Evolutionary conservation across 805 yeast species (phyloP), one percentile per base, ranked within the genome.

Genomic region (Saccharomycopsis fermentans): DNA sequence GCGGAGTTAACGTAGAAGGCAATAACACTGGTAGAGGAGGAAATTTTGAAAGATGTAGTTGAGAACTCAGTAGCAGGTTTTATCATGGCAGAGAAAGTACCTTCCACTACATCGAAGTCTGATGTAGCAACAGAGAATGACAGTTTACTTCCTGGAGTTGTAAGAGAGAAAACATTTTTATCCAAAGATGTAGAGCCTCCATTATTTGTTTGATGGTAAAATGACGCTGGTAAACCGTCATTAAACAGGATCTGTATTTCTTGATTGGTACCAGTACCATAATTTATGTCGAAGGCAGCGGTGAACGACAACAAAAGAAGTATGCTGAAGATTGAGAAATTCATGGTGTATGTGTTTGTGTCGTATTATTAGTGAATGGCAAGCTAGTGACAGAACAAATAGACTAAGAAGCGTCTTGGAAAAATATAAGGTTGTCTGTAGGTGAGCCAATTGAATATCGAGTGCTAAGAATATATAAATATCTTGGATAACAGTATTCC

Each of bases 1-100:
- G 48, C 50, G 17, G 58, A 53, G 35, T 51, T 21, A 36, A 60
- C 57, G 17, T 17, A 36, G 29, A 60, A 35, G 19, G 57, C 63
- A 19, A 60, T 4, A 14, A 51, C 55, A 24, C 59, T 43, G 29
- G 24, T 52, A 2, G 60, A 53, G 14, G 61, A 55, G 3, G 63
- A 60, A 14, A 60, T 52, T 29, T 60, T 60, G 54, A 60, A 60
- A 9, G 63, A 60, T 4, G 63, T 60, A 4, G 56, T 32, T 16
- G 55, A 27, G 21, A 21, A 29, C 26, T 56, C 36, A 2, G 29
- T 26, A 16, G 57, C 61, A n/a, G 60, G 55, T 27, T 54, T 54
- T 32, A 37, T 9, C 40, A 19, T 26, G 14, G 24, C 48, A 4
- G 55, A 19, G 26, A 26, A 54, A 3, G 6, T 48, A 35, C 63